Percentiles rank a stretch among this genome's conserved stretches.
Evolutionary conservation across 768 basidiomycete species (phyloP).

Genomic region (Kwoniella pini): DNA sequence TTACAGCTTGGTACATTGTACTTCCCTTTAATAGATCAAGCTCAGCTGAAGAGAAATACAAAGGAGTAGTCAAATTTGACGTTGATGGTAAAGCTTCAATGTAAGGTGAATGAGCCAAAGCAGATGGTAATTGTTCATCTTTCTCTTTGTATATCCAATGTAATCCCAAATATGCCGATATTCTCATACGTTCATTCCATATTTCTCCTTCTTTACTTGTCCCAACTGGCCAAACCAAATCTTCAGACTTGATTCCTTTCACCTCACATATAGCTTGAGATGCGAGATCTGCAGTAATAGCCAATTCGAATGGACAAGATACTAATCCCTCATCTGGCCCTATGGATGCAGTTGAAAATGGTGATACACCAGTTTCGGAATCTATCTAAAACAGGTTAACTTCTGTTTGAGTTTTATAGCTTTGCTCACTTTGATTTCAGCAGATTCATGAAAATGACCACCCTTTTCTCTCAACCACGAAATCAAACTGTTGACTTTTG

Average conservation of each 20-base stretch:
- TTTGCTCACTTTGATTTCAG: slow-evolving; percentile 18
- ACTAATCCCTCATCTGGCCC: slow-evolving; percentile 36
- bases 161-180: slow-evolving; percentile 49
- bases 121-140: not conserved
- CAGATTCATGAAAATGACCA: slow-evolving; percentile 10
- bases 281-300: slow-evolving; percentile 49
- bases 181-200: slow-evolving; percentile 47
- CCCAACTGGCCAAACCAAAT: slow-evolving; percentile 28
- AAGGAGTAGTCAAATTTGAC: slow-evolving; percentile 66
- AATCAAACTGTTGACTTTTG: slow-evolving; percentile 4
- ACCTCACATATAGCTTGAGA: slow-evolving; percentile 28
- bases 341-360: slow-evolving; percentile 35
- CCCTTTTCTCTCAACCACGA: slow-evolving; percentile 16
- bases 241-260: not conserved
- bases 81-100: slow-evolving; percentile 66
- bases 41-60: slow-evolving; percentile 70
- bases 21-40: slow-evolving; percentile 70
- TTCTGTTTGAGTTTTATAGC: not conserved
- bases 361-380: slow-evolving; percentile 37
- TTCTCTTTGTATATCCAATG: slow-evolving; percentile 39
- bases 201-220: slow-evolving; percentile 17
- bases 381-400: slow-evolving; percentile 17
- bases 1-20: slow-evolving; percentile 75
- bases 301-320: slow-evolving; percentile 52
- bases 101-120: slow-evolving; percentile 61